These are phyloP conservation scores for Pichiaceae sp. DNA, from an alignment of 1,139 yeast genomes.

Conservation along the genomic window DNA sequence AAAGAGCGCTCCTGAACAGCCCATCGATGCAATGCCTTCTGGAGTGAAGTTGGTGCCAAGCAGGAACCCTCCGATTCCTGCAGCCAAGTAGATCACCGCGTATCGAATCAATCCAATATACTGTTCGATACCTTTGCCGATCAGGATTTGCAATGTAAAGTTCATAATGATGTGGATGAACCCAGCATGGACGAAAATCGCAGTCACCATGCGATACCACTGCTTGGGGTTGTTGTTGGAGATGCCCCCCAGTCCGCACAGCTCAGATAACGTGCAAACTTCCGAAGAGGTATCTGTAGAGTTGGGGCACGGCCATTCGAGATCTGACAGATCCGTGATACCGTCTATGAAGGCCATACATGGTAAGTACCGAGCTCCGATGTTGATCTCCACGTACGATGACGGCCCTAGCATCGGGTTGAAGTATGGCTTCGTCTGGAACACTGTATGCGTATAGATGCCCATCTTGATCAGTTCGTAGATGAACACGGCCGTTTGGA, in stretches of 20 bases:
- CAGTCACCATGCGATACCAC: conserved; percentile 64
- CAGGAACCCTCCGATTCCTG: conserved; percentile 63
- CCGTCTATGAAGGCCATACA: conserved; percentile 54
- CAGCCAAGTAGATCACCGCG: conserved; percentile 46
- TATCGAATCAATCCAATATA: conserved; percentile 50
- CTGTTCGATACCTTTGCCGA: conserved; percentile 59
- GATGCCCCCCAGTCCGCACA: conserved; percentile 56
- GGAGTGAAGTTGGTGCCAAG: conserved; percentile 71
- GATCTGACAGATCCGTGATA: conserved; percentile 39
- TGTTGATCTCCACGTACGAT: conserved; percentile 51
- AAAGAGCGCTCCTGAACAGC: conserved; percentile 70
- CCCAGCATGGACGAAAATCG: conserved; percentile 74
- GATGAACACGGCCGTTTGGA: conserved; percentile 56
- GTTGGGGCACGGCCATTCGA: conserved; percentile 62
- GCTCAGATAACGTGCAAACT: conserved; percentile 47
- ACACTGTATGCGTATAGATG: conserved; percentile 53
- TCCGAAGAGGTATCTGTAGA: conserved; percentile 48
- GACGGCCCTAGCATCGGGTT: conserved; percentile 85
- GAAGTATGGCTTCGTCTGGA: conserved; percentile 64
- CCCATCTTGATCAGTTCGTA: conserved; percentile 60
- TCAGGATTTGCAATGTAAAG: conserved; percentile 47
- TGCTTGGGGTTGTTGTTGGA: conserved; percentile 38
- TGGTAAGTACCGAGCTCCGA: conserved; percentile 68
- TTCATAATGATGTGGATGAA: conserved; percentile 63
- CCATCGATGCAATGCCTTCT: conserved; percentile 60